A percentile compares a stretch with the other conserved stretches of the same genome.
Conservation (phyloP, 2,329 filamentous ascomycete genomes). For the Amauroascus niger region DNA sequence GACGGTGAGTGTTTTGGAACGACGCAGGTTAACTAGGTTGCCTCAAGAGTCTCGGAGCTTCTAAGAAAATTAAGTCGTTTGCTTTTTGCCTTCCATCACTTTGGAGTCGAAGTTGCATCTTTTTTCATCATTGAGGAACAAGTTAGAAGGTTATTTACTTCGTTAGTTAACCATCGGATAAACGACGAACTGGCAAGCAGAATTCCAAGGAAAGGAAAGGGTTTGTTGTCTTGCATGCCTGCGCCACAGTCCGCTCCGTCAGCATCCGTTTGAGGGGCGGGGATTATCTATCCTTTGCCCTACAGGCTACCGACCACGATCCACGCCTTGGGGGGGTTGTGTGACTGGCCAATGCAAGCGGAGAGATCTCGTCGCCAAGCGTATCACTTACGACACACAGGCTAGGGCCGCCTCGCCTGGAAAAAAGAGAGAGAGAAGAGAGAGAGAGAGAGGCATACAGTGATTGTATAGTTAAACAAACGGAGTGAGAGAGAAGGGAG, state of each 20-base stretch:
- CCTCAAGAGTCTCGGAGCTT: no score
- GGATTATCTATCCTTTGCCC: not conserved
- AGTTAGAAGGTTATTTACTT: no score
- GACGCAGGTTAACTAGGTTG: not conserved
- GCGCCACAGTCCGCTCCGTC: conserved; percentile 6
- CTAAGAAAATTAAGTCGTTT: no score
- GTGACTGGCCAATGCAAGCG: not conserved
- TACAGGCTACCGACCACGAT: not conserved
- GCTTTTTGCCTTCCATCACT: no score
- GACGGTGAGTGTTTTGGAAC: conserved; percentile 1
- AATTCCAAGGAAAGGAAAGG: not conserved
- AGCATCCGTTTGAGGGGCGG: not conserved
- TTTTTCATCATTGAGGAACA: no score
- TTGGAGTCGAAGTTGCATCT: no score
- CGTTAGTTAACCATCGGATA: no score
- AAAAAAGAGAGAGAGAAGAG: no score
- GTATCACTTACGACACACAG: conserved; percentile 9
- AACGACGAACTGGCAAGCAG: no score
- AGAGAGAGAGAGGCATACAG: not conserved
- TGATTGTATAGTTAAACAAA: not conserved
- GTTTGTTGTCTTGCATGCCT: not conserved
- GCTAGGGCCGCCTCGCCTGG: no score
- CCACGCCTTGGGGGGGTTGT: not conserved
- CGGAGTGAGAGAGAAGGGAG: not conserved
- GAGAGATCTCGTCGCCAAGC: conserved; percentile 1